A percentile compares a stretch with the other conserved stretches of the same genome.
Conservation (phyloP, 2,329 filamentous ascomycete species). For the Alternaria solani region DNA sequence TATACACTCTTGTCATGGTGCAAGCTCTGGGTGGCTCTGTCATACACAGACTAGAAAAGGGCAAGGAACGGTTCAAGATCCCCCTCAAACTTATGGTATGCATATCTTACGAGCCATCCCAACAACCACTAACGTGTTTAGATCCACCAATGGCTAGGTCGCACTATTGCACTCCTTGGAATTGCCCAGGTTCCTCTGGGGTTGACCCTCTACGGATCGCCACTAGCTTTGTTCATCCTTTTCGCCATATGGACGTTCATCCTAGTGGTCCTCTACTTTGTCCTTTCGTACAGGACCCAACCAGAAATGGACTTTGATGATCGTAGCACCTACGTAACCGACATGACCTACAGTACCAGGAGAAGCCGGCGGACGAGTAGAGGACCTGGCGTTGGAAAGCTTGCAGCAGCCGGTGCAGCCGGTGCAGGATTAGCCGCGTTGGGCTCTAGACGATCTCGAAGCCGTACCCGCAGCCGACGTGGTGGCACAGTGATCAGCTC, state of each 20-base stretch:
- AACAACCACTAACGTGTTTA: slow-evolving; percentile 53
- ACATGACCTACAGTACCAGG: slow-evolving; percentile 56
- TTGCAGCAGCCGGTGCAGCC: slow-evolving; percentile 64
- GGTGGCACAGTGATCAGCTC: slow-evolving; percentile 46
- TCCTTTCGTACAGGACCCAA: slow-evolving; percentile 75
- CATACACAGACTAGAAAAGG: slow-evolving; percentile 64
- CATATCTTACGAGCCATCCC: neutral
- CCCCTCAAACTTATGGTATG: slow-evolving; percentile 67
- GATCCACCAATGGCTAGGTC: slow-evolving; percentile 89
- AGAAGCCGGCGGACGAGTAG: slow-evolving; percentile 41
- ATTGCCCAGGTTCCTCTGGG: slow-evolving; percentile 89
- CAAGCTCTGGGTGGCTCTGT: slow-evolving; percentile 75
- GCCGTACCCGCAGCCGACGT: slow-evolving; percentile 45
- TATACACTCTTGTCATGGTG: slow-evolving; percentile 75
- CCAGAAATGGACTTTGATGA: slow-evolving; percentile 63
- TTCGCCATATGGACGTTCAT: slow-evolving; percentile 81
- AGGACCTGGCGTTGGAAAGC: slow-evolving; percentile 53
- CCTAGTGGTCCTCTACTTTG: slow-evolving; percentile 78
- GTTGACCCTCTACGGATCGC: slow-evolving; percentile 90
- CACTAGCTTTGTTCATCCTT: slow-evolving; percentile 82
- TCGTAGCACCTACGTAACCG: slow-evolving; percentile 66
- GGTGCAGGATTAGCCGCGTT: slow-evolving; percentile 67
- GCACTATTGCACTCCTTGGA: slow-evolving; percentile 79
- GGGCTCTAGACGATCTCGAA: slow-evolving; percentile 50
- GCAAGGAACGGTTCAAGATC: slow-evolving; percentile 61